phyloP scores from a whole-genome alignment of 306 rosid genomes.

The Crataegus laevigata region DNA sequence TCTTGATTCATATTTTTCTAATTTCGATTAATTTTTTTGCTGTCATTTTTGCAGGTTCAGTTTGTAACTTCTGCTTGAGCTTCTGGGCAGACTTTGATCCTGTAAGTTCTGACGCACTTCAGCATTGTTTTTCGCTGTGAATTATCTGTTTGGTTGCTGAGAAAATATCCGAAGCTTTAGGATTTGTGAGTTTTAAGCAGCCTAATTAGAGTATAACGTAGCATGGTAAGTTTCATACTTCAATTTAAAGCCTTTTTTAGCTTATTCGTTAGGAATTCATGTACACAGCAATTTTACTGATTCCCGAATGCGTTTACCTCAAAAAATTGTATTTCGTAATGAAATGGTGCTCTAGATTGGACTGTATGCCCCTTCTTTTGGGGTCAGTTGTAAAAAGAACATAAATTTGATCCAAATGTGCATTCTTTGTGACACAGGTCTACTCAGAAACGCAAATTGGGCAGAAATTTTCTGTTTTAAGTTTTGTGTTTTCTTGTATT shows the following conservation, averaged over 20 bases:
- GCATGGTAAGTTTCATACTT: neutral
- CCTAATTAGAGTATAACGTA: neutral
- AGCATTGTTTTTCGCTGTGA: neutral
- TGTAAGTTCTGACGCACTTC: slow-evolving; percentile 12
- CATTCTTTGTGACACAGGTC: slow-evolving; percentile 11
- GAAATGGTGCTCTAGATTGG: neutral
- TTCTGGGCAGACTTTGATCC: neutral
- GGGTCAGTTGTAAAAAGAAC: neutral
- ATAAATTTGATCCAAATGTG: neutral
- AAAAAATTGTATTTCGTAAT: neutral
- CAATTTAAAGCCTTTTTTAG: neutral
- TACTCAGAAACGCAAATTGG: neutral
- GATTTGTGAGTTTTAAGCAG: neutral
- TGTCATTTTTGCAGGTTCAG: slow-evolving; percentile 2
- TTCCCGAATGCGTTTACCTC: neutral
- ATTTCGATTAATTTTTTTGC: neutral
- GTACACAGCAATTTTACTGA: neutral
- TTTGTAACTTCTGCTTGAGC: neutral
- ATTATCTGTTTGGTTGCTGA: neutral
- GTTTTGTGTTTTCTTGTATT: neutral
- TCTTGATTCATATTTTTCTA: neutral
- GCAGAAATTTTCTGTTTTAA: neutral
- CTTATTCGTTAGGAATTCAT: neutral
- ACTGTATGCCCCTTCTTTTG: neutral
- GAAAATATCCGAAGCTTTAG: neutral